phyloP scores from a whole-genome alignment of 2,329 filamentous ascomycete species.

The Alternaria longipes region DNA sequence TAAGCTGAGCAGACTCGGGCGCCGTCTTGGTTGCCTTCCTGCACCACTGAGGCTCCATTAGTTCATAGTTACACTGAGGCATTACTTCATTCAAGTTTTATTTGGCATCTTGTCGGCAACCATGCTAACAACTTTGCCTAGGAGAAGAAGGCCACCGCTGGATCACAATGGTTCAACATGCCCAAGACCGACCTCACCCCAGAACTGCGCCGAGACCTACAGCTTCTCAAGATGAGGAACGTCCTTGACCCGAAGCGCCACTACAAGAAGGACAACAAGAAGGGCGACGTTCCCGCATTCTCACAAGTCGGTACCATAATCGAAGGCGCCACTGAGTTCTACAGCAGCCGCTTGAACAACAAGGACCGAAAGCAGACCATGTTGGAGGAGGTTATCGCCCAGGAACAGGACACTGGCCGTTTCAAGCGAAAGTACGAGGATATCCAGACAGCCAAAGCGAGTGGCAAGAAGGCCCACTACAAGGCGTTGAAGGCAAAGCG shows the following conservation, averaged over 20 bases:
- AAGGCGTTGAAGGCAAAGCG: constrained; percentile 74
- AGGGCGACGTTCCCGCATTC: constrained; percentile 77
- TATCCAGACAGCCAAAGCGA: constrained; percentile 82
- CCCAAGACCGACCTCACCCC: constrained; percentile 85
- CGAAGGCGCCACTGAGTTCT: constrained; percentile 88
- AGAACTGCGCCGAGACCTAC: constrained; percentile 86
- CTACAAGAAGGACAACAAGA: constrained; percentile 85
- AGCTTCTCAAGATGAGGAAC: constrained; percentile 87
- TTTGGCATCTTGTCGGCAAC: constrained; percentile 13
- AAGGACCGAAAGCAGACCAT: constrained; percentile 89
- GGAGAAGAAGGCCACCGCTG: constrained; percentile 73
- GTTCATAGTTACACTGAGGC: constrained; percentile 80
- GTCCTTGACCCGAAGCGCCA: constrained; percentile 88
- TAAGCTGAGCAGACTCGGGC: constrained; percentile 75
- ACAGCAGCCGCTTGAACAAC: constrained; percentile 79
- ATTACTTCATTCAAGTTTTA: constrained; percentile 16
- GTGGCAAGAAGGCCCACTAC: constrained; percentile 90
- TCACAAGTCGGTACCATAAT: constrained; percentile 90
- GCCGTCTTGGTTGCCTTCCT: constrained; percentile 83
- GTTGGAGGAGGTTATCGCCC: constrained; percentile 80
- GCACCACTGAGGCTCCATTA: constrained; percentile 73
- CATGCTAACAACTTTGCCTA: constrained; percentile 46
- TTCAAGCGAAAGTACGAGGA: constrained; percentile 90
- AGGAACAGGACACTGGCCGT: constrained; percentile 70
- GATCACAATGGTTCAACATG: constrained; percentile 85